Evolutionary conservation across 805 yeast species (phyloP).

Genomic region (Candida fluviatilis): DNA sequence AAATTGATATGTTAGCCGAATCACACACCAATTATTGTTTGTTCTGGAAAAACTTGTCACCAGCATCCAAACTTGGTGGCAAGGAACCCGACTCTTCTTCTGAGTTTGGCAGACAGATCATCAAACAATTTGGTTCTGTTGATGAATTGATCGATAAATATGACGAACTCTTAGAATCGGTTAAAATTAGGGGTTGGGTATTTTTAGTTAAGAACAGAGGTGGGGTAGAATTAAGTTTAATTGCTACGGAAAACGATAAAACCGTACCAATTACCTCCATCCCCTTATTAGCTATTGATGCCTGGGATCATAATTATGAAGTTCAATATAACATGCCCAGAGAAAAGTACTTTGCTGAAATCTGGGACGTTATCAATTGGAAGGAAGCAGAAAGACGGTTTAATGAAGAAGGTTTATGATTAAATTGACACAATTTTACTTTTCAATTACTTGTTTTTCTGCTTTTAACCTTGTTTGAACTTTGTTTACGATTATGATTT

Average conservation of each 20-base stretch:
- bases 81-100: constrained; percentile 46
- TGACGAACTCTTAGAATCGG: constrained; percentile 1
- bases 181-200: constrained; percentile 1
- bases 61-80: constrained; percentile 73
- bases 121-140: constrained; percentile 53
- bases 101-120: constrained; percentile 55
- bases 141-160: constrained; percentile 2
- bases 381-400: constrained; percentile 1
- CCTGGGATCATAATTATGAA: constrained; percentile 2
- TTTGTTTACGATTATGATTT: constrained; percentile 1
- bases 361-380: constrained; percentile 4
- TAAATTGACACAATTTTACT: neutral
- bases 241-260: constrained; percentile 1
- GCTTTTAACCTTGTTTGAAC: neutral
- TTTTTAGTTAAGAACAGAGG: constrained; percentile 3
- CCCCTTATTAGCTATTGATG: constrained; percentile 3
- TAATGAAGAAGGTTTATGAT: neutral
- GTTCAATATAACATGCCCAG: constrained; percentile 1
- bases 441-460: neutral
- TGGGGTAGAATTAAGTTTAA: neutral
- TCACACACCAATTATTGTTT: constrained; percentile 82
- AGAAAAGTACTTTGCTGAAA: constrained; percentile 4
- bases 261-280: neutral
- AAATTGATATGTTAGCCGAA: constrained; percentile 71
- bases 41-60: constrained; percentile 87